phyloP scores from a whole-genome alignment of 192 early-diverging fungal genomes.

The Backusella macrospora region DNA sequence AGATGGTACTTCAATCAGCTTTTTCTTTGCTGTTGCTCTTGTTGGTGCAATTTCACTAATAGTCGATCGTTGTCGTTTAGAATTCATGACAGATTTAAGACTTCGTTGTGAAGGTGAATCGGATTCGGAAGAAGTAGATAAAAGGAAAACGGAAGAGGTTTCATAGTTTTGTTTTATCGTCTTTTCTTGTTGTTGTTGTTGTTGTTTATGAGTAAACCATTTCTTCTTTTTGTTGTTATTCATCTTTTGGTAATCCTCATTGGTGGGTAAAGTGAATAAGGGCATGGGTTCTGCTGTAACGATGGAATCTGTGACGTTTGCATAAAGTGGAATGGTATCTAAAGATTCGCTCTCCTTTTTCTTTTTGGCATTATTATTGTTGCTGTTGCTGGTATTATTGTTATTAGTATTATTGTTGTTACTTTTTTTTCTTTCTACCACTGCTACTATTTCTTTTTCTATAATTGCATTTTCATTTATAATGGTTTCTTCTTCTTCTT shows the following conservation, averaged over 20 bases:
- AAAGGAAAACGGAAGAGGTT: background rate
- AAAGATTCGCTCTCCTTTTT: background rate
- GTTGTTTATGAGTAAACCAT: constrained; percentile 10
- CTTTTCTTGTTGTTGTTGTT: background rate
- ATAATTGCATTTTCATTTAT: background rate
- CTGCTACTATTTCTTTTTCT: background rate
- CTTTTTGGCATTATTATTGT: background rate
- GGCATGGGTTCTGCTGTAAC: constrained; percentile 9
- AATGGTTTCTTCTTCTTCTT: background rate
- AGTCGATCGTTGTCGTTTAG: background rate
- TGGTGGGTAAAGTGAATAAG: background rate
- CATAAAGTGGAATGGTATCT: background rate
- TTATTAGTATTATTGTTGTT: too few species aligned
- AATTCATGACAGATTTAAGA: constrained; percentile 6
- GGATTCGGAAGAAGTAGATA: background rate
- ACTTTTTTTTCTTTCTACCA: background rate
- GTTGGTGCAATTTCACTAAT: background rate
- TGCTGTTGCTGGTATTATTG: too few species aligned
- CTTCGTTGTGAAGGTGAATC: constrained; percentile 11
- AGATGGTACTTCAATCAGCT: background rate
- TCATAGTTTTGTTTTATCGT: background rate
- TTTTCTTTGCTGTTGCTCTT: background rate
- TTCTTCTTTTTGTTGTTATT: background rate
- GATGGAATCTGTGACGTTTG: background rate
- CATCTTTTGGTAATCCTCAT: background rate